These are phyloP conservation scores for Cercospora sesami DNA, from an alignment of 2,329 filamentous ascomycete genomes.

Conservation along the genomic window DNA sequence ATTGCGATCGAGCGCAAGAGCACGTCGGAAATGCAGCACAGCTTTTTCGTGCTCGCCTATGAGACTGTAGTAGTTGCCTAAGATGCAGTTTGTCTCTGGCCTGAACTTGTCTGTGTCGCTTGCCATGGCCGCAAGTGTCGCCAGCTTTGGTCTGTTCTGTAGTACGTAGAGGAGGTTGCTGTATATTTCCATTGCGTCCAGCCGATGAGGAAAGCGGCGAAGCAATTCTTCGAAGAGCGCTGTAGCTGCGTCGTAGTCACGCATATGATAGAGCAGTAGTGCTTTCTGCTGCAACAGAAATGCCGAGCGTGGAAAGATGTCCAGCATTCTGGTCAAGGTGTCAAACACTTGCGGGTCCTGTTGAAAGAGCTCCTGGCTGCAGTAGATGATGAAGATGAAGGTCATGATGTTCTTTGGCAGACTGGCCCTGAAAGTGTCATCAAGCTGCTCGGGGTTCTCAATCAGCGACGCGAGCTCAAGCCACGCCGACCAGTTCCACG, in stretches of 20 bases:
- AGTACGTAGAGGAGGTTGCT: conserved; percentile 97
- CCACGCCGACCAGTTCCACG: conserved; percentile 98
- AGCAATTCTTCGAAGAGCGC: conserved; percentile 55
- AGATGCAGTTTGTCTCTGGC: conserved; percentile 92
- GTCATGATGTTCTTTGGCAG: conserved; percentile 89
- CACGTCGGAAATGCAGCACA: conserved; percentile 94
- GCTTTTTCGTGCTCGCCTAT: conserved; percentile 96
- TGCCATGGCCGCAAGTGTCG: conserved; percentile 88
- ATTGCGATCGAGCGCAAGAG: conserved; percentile 81
- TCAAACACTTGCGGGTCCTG: conserved; percentile 72
- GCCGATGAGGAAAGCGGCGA: conserved; percentile 65
- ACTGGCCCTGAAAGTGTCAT: conserved; percentile 49
- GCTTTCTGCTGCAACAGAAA: conserved; percentile 91
- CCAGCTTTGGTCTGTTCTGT: conserved; percentile 80
- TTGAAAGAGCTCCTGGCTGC: conserved; percentile 88
- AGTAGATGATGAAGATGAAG: conserved; percentile 89
- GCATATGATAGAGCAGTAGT: conserved; percentile 84
- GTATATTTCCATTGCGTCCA: conserved; percentile 92
- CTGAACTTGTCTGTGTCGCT: conserved; percentile 92
- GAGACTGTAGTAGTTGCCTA: conserved; percentile 95
- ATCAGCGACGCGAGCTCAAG: conserved; percentile 83
- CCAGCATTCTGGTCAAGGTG: conserved; percentile 73
- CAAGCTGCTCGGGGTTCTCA: conserved; percentile 75
- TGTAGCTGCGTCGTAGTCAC: conserved; percentile 65
- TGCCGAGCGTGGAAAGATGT: conserved; percentile 81